phyloP scores from a whole-genome alignment of 23 red algal genomes.

The Gracilaria caudata region DNA sequence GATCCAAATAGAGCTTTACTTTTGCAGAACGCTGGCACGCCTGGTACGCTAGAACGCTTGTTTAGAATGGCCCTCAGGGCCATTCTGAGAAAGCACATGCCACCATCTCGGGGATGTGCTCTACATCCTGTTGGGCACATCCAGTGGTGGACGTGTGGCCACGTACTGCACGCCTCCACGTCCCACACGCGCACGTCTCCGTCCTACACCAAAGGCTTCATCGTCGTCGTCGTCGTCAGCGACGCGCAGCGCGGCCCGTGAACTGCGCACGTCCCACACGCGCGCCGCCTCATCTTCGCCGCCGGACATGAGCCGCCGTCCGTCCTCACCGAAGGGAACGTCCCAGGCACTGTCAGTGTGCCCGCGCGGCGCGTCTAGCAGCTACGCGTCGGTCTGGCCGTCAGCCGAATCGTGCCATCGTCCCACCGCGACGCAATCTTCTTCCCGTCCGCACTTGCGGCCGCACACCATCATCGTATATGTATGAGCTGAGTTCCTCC shows the following conservation, averaged over 20 bases:
- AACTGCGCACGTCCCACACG: conserved; percentile 20
- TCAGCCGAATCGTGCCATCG: not conserved
- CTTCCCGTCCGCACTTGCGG: not conserved
- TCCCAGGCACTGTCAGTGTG: not conserved
- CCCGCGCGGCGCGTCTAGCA: not conserved
- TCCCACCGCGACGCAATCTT: not conserved
- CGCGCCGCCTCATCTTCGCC: not conserved
- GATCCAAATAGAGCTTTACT: too few species aligned
- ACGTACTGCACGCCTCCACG: not conserved
- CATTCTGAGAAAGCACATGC: too few species aligned
- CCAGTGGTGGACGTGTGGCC: too few species aligned
- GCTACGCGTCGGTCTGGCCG: not conserved
- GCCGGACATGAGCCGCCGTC: conserved; percentile 24
- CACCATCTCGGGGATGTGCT: too few species aligned
- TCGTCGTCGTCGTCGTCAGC: not conserved
- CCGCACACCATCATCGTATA: not conserved
- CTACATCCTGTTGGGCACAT: too few species aligned
- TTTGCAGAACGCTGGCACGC: too few species aligned
- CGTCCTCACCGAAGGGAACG: conserved; percentile 12
- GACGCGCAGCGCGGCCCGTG: not conserved
- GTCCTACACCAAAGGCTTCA: not conserved
- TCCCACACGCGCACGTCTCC: not conserved
- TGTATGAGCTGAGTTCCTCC: not conserved
- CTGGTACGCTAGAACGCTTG: too few species aligned
- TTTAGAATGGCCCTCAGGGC: too few species aligned